These are phyloP conservation scores for Metschnikowia proteae DNA, from an alignment of 805 yeast genomes.

Conservation along the genomic window DNA sequence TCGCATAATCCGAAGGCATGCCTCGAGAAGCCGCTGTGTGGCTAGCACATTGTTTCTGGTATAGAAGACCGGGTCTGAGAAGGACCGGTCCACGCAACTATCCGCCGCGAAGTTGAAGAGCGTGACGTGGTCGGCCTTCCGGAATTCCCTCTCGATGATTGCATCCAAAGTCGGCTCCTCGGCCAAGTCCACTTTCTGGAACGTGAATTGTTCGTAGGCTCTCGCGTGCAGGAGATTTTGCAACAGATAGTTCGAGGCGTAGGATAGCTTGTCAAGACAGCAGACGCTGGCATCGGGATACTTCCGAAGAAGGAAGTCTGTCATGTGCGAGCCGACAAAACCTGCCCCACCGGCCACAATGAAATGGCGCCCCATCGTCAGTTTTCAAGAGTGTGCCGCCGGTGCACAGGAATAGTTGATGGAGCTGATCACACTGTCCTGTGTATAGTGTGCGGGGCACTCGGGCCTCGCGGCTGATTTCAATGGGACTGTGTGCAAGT, in stretches of 20 bases:
- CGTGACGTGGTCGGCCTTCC: constrained; percentile 12
- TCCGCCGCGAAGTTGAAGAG: constrained; percentile 56
- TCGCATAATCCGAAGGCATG: constrained; percentile 12
- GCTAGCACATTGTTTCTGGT: constrained; percentile 44
- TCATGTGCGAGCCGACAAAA: constrained; percentile 50
- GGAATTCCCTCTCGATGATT: constrained; percentile 10
- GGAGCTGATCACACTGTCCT: background rate
- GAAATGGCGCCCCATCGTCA: constrained; percentile 14
- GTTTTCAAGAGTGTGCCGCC: background rate
- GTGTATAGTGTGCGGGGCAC: background rate
- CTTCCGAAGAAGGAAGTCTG: constrained; percentile 29
- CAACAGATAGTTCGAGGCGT: constrained; percentile 38
- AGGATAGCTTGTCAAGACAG: constrained; percentile 46
- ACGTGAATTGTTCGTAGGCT: constrained; percentile 20
- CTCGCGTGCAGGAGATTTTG: constrained; percentile 15
- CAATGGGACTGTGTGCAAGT: background rate
- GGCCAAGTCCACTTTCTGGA: constrained; percentile 35
- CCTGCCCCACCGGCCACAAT: constrained; percentile 59
- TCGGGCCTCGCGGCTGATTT: background rate
- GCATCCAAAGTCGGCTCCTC: constrained; percentile 16
- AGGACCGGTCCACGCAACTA: constrained; percentile 52
- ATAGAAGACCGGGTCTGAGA: constrained; percentile 41
- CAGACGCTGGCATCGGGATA: constrained; percentile 32
- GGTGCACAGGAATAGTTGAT: background rate
- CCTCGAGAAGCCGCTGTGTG: constrained; percentile 47